Percentiles rank a stretch among this genome's conserved stretches.
Evolutionary conservation across 805 yeast species (phyloP).

Genomic region (Diddensiella caesifluorescens): DNA sequence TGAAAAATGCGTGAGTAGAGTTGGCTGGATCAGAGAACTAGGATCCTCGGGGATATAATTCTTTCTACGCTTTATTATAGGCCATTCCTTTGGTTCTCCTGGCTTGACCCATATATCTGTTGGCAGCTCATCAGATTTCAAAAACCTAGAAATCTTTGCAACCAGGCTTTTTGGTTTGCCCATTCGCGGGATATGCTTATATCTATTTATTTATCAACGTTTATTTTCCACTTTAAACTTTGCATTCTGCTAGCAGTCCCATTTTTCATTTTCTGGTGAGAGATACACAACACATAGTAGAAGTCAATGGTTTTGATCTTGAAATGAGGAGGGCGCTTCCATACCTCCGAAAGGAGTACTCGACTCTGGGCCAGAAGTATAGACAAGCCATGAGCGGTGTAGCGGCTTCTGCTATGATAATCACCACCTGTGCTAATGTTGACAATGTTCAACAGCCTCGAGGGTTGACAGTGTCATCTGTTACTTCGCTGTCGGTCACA

Average conservation of each 20-base stretch:
- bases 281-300: too few species aligned
- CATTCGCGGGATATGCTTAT: too few species aligned
- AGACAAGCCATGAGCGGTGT: constrained; percentile 42
- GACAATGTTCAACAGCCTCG: constrained; percentile 37
- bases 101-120: too few species aligned
- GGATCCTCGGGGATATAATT: constrained; percentile 11
- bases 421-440: constrained; percentile 45
- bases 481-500: constrained; percentile 69
- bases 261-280: neutral
- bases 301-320: neutral
- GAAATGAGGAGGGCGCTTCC: neutral
- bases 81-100: too few species aligned
- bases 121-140: too few species aligned
- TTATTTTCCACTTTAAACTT: too few species aligned
- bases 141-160: too few species aligned
- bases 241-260: too few species aligned
- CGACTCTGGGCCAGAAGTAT: neutral
- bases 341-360: neutral
- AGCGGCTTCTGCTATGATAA: constrained; percentile 51
- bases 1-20: constrained; percentile 30
- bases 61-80: constrained; percentile 2
- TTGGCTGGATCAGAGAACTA: constrained; percentile 17
- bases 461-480: constrained; percentile 84
- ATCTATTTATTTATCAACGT: too few species aligned
- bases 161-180: neutral